A percentile compares a stretch with the other conserved stretches of the same genome.
These are phyloP conservation scores for Annulohypoxylon bovei DNA, from an alignment of 495 filamentous ascomycete genomes.

Conservation along the genomic window DNA sequence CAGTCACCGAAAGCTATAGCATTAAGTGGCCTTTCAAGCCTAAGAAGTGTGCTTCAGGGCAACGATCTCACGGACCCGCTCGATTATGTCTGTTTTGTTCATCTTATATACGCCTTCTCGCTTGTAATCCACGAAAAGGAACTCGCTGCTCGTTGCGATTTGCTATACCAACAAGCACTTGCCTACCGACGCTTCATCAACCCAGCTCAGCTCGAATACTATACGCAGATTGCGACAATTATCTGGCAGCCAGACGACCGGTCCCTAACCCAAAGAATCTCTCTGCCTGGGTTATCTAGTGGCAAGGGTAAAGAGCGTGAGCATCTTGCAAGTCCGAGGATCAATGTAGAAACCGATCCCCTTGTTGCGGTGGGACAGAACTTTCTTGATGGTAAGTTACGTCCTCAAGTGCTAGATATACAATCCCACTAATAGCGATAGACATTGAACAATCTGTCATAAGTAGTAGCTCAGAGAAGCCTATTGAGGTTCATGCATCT, in stretches of 20 bases:
- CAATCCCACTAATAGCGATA: slow-evolving; percentile 28
- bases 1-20: slow-evolving; percentile 53
- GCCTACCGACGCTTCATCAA: slow-evolving; percentile 48
- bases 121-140: slow-evolving; percentile 51
- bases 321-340: slow-evolving; percentile 6
- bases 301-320: slow-evolving; percentile 56
- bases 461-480: slow-evolving; percentile 33
- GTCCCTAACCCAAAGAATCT: neutral
- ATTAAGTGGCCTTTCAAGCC: slow-evolving; percentile 48
- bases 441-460: slow-evolving; percentile 57
- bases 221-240: slow-evolving; percentile 46
- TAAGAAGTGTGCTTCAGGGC: slow-evolving; percentile 48
- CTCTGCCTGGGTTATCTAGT: slow-evolving; percentile 34
- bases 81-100: slow-evolving; percentile 55
- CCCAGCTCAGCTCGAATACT: slow-evolving; percentile 40
- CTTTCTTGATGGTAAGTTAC: slow-evolving; percentile 58
- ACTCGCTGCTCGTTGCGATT: slow-evolving; percentile 33
- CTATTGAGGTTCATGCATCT: slow-evolving; percentile 46
- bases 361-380: slow-evolving; percentile 52
- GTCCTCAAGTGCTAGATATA: neutral
- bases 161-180: slow-evolving; percentile 54
- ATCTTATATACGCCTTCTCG: slow-evolving; percentile 58
- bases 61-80: slow-evolving; percentile 45
- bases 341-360: slow-evolving; percentile 18
- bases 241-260: slow-evolving; percentile 54